Percentiles rank a stretch among this genome's conserved stretches.
phyloP scores from a whole-genome alignment of 23 red algal genomes.

The Gracilaria domingensis region DNA sequence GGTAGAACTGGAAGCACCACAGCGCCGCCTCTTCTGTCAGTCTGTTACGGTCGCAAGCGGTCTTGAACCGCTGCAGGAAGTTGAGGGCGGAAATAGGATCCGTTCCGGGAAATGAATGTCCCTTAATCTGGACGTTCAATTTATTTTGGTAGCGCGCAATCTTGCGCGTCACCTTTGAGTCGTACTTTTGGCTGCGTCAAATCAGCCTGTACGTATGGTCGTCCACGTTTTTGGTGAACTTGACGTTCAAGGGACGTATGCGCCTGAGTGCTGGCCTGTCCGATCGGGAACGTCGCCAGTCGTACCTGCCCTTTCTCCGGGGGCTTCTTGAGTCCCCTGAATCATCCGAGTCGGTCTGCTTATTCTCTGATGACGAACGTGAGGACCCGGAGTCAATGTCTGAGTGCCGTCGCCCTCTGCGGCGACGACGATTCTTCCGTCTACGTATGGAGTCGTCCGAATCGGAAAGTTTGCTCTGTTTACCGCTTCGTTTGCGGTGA shows the following conservation, averaged over 20 bases:
- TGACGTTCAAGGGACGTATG: constrained; percentile 18
- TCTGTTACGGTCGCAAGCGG: constrained; percentile 34
- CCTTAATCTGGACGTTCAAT: constrained; percentile 53
- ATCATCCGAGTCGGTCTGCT: neutral
- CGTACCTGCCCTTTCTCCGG: neutral
- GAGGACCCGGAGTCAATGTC: neutral
- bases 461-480: neutral
- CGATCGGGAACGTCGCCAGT: neutral
- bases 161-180: neutral
- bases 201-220: constrained; percentile 8
- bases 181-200: neutral
- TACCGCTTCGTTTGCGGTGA: neutral
- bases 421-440: neutral
- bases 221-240: constrained; percentile 23
- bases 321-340: neutral
- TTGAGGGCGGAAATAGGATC: constrained; percentile 39
- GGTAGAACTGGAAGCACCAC: neutral
- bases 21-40: neutral
- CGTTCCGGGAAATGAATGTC: constrained; percentile 25
- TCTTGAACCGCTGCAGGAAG: neutral
- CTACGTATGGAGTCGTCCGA: neutral
- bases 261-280: neutral
- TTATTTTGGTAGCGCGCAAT: constrained; percentile 17
- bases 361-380: neutral
- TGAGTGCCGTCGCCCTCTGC: neutral